Percentiles rank a stretch among this genome's conserved stretches.
These are phyloP conservation scores for Penicillium chermesinum DNA, from an alignment of 495 filamentous ascomycete species.

Conservation along the genomic window DNA sequence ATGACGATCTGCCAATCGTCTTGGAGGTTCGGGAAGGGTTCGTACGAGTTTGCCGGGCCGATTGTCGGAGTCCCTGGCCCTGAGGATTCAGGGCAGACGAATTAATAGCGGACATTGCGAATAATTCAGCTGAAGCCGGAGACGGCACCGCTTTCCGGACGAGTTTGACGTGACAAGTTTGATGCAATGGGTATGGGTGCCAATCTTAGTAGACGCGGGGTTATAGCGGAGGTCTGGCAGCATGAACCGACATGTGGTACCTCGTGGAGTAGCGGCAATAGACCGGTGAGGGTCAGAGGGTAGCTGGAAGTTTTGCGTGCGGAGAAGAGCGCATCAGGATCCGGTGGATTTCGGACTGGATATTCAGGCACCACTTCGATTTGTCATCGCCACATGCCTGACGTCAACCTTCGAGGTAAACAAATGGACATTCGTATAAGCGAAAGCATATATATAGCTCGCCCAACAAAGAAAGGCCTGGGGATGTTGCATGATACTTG, in stretches of 20 bases:
- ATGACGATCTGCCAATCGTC: conserved; percentile 49
- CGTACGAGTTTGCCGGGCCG: conserved; percentile 55
- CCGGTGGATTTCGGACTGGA: conserved; percentile 13
- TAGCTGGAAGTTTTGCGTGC: conserved; percentile 25
- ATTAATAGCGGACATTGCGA: conserved; percentile 29
- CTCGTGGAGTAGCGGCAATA: conserved; percentile 3
- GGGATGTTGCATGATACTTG: too few species aligned
- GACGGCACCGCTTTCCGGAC: conserved; percentile 12
- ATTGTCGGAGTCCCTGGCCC: conserved; percentile 42
- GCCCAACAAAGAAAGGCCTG: too few species aligned
- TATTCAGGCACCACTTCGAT: background rate
- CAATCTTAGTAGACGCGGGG: conserved; percentile 8
- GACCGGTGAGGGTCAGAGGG: conserved; percentile 5
- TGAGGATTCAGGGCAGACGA: conserved; percentile 30
- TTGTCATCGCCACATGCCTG: conserved; percentile 1
- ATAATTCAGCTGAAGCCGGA: conserved; percentile 17
- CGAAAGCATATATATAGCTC: too few species aligned
- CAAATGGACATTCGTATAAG: background rate
- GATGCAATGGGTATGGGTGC: conserved; percentile 1
- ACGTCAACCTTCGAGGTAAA: background rate
- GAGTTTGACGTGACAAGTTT: conserved; percentile 9
- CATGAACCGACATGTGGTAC: background rate
- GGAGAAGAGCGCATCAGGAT: conserved; percentile 20
- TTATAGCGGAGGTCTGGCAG: conserved; percentile 1
- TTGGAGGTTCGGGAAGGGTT: conserved; percentile 56